Percentiles rank a stretch among this genome's conserved stretches.
These are phyloP conservation scores for Ceratobasidium sp. DNA, from an alignment of 1,284 basidiomycete species.

Conservation along the genomic window DNA sequence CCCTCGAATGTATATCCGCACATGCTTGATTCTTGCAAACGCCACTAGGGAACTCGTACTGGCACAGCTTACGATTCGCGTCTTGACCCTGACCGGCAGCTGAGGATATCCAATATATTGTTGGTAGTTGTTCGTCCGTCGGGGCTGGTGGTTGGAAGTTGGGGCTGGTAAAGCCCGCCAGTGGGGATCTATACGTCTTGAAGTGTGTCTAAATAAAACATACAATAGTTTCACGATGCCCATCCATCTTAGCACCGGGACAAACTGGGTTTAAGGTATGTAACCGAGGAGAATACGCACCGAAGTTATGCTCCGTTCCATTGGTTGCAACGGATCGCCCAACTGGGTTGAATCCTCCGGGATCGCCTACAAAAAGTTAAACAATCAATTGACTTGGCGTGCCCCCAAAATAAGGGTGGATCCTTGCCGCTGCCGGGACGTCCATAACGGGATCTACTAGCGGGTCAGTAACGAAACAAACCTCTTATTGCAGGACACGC, in stretches of 20 bases:
- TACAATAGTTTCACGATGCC: constrained; percentile 14
- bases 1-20: constrained; percentile 22
- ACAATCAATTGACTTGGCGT: background rate
- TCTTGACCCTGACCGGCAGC: constrained; percentile 14
- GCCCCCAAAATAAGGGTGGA: background rate
- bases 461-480: constrained; percentile 10
- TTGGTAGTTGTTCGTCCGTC: constrained; percentile 25
- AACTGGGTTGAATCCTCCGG: background rate
- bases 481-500: constrained; percentile 3
- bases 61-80: constrained; percentile 24
- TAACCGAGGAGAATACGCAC: constrained; percentile 13
- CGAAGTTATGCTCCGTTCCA: background rate
- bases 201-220: constrained; percentile 33
- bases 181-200: constrained; percentile 33
- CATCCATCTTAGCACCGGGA: constrained; percentile 26
- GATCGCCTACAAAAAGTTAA: constrained; percentile 7
- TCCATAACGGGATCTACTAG: constrained; percentile 4
- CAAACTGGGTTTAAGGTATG: background rate
- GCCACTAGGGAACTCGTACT: constrained; percentile 35
- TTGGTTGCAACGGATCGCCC: background rate
- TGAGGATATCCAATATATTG: constrained; percentile 37
- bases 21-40: constrained; percentile 27
- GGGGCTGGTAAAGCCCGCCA: constrained; percentile 33
- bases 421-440: constrained; percentile 23
- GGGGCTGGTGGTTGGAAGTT: constrained; percentile 25